Evolutionary conservation across 1,284 basidiomycete species (phyloP).

Genomic region (Polyporus tsugae): DNA sequence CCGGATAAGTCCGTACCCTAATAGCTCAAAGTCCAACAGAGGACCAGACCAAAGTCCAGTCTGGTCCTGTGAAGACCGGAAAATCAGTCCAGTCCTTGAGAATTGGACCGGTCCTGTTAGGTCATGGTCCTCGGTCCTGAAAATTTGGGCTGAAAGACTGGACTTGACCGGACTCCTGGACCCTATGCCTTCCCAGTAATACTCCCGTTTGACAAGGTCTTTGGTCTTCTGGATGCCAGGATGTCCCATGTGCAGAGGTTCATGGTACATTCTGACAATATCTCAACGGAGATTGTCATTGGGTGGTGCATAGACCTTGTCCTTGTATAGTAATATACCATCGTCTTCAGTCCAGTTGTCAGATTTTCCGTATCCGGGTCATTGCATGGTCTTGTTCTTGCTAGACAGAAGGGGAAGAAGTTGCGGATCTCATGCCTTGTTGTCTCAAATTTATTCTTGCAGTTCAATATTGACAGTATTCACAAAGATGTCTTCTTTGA

Average conservation of each 20-base stretch:
- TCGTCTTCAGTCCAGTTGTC: background rate
- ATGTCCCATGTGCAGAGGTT: slow-evolving; percentile 13
- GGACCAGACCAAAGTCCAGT: too few species aligned
- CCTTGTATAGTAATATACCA: background rate
- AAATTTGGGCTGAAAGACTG: too few species aligned
- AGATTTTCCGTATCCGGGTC: background rate
- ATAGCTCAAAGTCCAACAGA: too few species aligned
- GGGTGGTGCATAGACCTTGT: background rate
- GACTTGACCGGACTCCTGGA: too few species aligned
- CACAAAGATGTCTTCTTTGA: slow-evolving; percentile 23
- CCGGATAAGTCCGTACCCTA: too few species aligned
- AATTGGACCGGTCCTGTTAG: too few species aligned
- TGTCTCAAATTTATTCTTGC: background rate
- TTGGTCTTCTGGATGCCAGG: slow-evolving; percentile 15
- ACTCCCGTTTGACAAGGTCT: slow-evolving; percentile 11
- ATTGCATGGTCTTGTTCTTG: background rate
- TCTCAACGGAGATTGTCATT: background rate
- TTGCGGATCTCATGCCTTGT: background rate
- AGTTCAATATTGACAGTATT: slow-evolving; percentile 1
- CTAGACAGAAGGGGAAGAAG: background rate
- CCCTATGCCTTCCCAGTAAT: slow-evolving; percentile 53
- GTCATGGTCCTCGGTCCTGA: too few species aligned
- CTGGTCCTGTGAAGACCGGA: too few species aligned
- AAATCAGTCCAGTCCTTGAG: too few species aligned
- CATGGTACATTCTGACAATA: slow-evolving; percentile 11